Conservation (phyloP, 352 stramenopile species). For the Globisporangium barbulae region DNA sequence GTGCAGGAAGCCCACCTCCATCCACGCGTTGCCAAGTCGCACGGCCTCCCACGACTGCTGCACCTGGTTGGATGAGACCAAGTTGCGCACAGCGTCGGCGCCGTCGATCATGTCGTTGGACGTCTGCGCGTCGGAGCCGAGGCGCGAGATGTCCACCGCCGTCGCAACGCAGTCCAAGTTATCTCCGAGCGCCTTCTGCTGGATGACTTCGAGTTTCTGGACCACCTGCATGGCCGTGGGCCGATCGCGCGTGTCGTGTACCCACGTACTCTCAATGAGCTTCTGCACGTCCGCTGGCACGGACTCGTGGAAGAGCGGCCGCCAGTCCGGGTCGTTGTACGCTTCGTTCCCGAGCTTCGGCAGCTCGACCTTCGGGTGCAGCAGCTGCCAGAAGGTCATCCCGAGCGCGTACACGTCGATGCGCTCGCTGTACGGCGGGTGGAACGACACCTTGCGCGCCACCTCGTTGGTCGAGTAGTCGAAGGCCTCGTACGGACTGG, state of each 20-base stretch:
- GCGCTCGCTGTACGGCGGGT: conserved; percentile 54
- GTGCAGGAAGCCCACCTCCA: conserved; percentile 54
- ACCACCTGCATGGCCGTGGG: conserved; percentile 44
- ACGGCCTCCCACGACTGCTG: conserved; percentile 41
- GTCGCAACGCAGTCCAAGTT: conserved; percentile 31
- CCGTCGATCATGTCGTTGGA: conserved; percentile 20
- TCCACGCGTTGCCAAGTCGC: conserved; percentile 56
- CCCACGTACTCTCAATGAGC: conserved; percentile 46
- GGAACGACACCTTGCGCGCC: conserved; percentile 37
- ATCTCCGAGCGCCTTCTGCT: conserved; percentile 23
- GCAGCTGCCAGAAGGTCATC: conserved; percentile 74
- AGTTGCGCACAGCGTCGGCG: conserved; percentile 15
- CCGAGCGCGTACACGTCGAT: conserved; percentile 74
- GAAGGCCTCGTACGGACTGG: conserved; percentile 35
- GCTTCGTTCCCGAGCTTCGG: conserved; percentile 33
- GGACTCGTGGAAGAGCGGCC: conserved; percentile 29
- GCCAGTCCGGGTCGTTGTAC: conserved; percentile 47
- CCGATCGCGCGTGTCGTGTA: conserved; percentile 29
- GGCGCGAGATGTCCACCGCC: conserved; percentile 29
- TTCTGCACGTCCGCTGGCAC: conserved; percentile 32
- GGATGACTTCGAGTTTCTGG: conserved; percentile 37
- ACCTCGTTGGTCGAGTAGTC: conserved; percentile 67
- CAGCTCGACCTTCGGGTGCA: conserved; percentile 53
- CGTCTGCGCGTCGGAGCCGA: conserved; percentile 29
- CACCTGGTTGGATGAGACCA: conserved; percentile 32